phyloP scores from a whole-genome alignment of 1,139 yeast species.

The Debaryomyces psychrophilus region DNA sequence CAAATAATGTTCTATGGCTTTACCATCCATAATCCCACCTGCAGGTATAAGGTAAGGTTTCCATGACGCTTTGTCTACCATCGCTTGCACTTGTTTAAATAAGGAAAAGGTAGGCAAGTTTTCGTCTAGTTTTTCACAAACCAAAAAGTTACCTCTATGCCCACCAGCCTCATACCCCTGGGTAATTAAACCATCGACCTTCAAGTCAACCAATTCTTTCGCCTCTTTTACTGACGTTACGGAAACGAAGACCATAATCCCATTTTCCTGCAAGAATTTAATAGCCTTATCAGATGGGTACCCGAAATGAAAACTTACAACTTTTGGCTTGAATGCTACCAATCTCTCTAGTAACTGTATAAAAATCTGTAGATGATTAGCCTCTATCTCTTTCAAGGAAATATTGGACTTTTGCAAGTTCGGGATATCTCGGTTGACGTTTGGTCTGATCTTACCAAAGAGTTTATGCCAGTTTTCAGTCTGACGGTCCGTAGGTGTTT shows the following conservation, averaged over 20 bases:
- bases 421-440: background rate
- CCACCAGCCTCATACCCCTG: conserved; percentile 63
- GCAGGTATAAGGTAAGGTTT: conserved; percentile 43
- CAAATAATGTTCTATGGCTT: conserved; percentile 28
- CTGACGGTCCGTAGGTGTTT: conserved; percentile 21
- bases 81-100: conserved; percentile 26
- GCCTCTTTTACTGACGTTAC: conserved; percentile 49
- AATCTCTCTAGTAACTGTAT: conserved; percentile 18
- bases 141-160: conserved; percentile 50
- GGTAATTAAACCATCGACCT: conserved; percentile 45
- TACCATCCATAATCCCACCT: conserved; percentile 47
- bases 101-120: conserved; percentile 38
- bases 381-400: conserved; percentile 40
- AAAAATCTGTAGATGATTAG: conserved; percentile 12
- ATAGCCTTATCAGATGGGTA: conserved; percentile 41
- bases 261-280: conserved; percentile 43
- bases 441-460: conserved; percentile 15
- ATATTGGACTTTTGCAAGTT: conserved; percentile 31
- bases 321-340: conserved; percentile 20
- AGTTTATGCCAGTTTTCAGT: conserved; percentile 30
- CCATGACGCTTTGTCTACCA: conserved; percentile 13
- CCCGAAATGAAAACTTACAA: conserved; percentile 57
- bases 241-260: conserved; percentile 53
- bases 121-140: conserved; percentile 30
- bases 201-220: conserved; percentile 21